phyloP scores from a whole-genome alignment of 352 stramenopile species.

The Phytophthora idaei region DNA sequence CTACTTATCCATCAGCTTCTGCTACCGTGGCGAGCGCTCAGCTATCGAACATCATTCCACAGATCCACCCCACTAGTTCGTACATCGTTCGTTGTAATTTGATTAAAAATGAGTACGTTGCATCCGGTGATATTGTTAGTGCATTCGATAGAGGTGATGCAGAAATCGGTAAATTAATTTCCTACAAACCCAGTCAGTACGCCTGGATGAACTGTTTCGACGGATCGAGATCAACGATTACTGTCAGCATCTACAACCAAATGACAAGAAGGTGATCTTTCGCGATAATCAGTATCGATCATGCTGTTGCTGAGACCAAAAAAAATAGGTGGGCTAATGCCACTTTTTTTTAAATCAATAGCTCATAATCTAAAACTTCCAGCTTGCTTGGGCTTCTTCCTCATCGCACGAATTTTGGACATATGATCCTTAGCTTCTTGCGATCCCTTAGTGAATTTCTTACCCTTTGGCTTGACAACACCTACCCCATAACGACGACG shows the following conservation, averaged over 20 bases:
- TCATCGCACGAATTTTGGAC: neutral
- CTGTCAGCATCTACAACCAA: neutral
- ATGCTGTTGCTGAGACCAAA: no score
- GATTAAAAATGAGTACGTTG: conserved; percentile 1
- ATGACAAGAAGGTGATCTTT: neutral
- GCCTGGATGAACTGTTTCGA: neutral
- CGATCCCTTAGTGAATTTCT: neutral
- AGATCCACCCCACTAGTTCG: neutral
- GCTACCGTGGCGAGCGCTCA: neutral
- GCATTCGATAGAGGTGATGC: neutral
- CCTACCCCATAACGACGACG: neutral
- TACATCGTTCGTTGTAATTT: neutral
- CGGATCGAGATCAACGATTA: neutral
- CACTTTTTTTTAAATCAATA: neutral
- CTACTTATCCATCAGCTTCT: neutral
- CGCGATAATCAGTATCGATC: neutral
- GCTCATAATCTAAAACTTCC: no score
- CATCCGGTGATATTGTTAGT: neutral
- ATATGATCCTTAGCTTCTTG: neutral
- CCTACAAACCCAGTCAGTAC: neutral
- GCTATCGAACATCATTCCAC: neutral
- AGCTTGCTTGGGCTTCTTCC: no score
- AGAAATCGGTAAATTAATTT: neutral
- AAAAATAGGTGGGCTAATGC: no score
- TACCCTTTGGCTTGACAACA: neutral